Percentiles rank a stretch among this genome's conserved stretches.
phyloP scores from a whole-genome alignment of 1,284 basidiomycete species.

The Malassezia vespertilionis region DNA sequence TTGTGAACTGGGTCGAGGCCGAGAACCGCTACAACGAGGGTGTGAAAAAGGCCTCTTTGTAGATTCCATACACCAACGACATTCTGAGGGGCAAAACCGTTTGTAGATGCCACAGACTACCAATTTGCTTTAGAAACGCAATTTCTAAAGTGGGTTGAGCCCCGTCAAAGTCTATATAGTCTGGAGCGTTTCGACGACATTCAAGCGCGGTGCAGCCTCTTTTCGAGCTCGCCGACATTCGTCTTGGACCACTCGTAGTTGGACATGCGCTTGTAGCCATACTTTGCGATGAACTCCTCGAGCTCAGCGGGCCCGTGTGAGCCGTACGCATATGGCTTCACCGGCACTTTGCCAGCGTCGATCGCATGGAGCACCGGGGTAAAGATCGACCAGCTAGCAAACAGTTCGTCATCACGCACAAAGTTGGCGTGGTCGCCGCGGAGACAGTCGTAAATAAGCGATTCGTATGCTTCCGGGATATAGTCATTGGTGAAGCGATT shows the following conservation, averaged over 20 bases:
- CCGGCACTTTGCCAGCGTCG: slow-evolving; percentile 41
- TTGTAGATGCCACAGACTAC: too few relatives aligned
- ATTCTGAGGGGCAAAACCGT: too few relatives aligned
- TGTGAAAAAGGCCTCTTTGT: slow-evolving; percentile 16
- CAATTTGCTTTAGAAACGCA: too few relatives aligned
- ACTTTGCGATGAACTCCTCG: slow-evolving; percentile 36
- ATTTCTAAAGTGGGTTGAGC: too few relatives aligned
- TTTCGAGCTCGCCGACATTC: slow-evolving; percentile 14
- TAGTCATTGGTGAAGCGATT: slow-evolving; percentile 38
- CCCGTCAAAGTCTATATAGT: too few relatives aligned
- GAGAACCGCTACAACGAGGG: slow-evolving; percentile 16
- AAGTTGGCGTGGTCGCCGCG: slow-evolving; percentile 47
- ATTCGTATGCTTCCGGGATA: slow-evolving; percentile 48
- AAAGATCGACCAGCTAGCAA: slow-evolving; percentile 47
- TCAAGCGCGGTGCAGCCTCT: too few relatives aligned
- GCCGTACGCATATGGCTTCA: slow-evolving; percentile 38
- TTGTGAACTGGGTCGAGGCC: slow-evolving; percentile 18
- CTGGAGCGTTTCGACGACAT: too few relatives aligned
- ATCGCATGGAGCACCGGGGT: slow-evolving; percentile 45
- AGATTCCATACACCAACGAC: too few relatives aligned
- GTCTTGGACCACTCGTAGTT: slow-evolving; percentile 25
- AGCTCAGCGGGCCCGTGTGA: slow-evolving; percentile 35
- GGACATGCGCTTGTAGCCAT: slow-evolving; percentile 18
- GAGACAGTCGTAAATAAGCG: slow-evolving; percentile 46
- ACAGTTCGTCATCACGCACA: slow-evolving; percentile 48